Evolutionary conservation across 768 basidiomycete species (phyloP), one percentile per base, ranked within the genome.

Genomic region (Tulasnella sp.): DNA sequence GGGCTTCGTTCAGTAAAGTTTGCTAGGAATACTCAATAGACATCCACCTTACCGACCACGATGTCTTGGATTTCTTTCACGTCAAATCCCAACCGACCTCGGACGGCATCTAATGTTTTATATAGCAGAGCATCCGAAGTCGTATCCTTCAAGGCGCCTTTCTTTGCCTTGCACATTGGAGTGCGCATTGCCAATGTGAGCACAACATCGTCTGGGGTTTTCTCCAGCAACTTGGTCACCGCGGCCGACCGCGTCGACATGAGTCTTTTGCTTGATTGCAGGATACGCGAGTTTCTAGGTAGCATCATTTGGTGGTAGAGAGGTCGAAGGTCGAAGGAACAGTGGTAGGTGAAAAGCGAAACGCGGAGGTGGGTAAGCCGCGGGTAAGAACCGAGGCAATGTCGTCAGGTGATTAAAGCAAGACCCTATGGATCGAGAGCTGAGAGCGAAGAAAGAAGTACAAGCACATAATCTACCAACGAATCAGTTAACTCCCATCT

Each of bases 121-220:
- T 86, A 84, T 75, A 98, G 84, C 71, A 98, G 83, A 78, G 95
- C 93, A 76, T 97, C 96, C 16, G 95, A 91, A 3, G 89, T 86
- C 0, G 86, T 83, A 77, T 97, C 93, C 79, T 94, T 96, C 78
- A 95, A 84, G 72, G 94, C 94, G 29, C 96, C 96, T 79, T 96
- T 98, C 84, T 87, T 92, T 40, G 90, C 89, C 77, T 83, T 87
- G 32, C 93, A 92, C 75, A 94, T 84, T n/a, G 93, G 88, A n/a
- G 92, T 95, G 66, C 95, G 87, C 78, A 90, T 90, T 14, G 92
- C 93, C 76, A 91, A 92, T 2, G 91, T 92, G 73, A 97, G 89
- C 74, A 96, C 94, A 17, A 95, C 91, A 80, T 96, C 94, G 74
- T 92, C 86, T 0, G 89, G 85, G 67, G 84, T 87, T 83, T 88